Conservation (phyloP, 2,329 filamentous ascomycete genomes). For the Sordariomycetes sp. region DNA sequence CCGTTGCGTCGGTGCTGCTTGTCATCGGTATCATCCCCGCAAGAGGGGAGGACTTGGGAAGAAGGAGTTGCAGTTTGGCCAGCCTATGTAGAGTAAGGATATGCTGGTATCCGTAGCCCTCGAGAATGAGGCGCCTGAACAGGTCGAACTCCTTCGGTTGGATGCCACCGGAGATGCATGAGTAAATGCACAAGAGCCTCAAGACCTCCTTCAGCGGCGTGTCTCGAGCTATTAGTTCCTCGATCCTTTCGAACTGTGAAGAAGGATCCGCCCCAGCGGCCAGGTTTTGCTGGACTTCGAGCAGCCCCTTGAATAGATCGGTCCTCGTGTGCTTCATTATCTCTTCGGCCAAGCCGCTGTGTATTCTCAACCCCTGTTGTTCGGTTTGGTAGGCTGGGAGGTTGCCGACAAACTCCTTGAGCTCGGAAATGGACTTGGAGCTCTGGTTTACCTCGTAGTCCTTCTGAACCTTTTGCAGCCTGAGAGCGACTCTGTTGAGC, state of each 20-base stretch:
- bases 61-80: slow-evolving; percentile 80
- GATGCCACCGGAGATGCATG: slow-evolving; percentile 78
- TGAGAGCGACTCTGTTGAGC: slow-evolving; percentile 81
- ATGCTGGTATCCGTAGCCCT: slow-evolving; percentile 93
- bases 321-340: slow-evolving; percentile 88
- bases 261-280: slow-evolving; percentile 83
- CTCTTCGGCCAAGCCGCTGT: slow-evolving; percentile 86
- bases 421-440: slow-evolving; percentile 79
- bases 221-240: slow-evolving; percentile 87
- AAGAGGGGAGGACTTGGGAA: slow-evolving; percentile 65
- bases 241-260: slow-evolving; percentile 81
- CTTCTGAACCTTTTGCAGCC: slow-evolving; percentile 68
- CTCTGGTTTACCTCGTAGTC: slow-evolving; percentile 88
- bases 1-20: slow-evolving; percentile 40
- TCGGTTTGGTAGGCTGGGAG: slow-evolving; percentile 87
- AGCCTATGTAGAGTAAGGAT: slow-evolving; percentile 78
- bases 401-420: slow-evolving; percentile 91
- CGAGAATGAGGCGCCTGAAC: slow-evolving; percentile 78
- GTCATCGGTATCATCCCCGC: slow-evolving; percentile 73
- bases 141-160: slow-evolving; percentile 80
- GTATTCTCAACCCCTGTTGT: slow-evolving; percentile 82
- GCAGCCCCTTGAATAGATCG: slow-evolving; percentile 75
- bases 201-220: slow-evolving; percentile 73
- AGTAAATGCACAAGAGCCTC: slow-evolving; percentile 81
- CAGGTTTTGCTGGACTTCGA: slow-evolving; percentile 94